Conservation (phyloP, 2,329 filamentous ascomycete species). For the Sclerotinia nivalis region DNA sequence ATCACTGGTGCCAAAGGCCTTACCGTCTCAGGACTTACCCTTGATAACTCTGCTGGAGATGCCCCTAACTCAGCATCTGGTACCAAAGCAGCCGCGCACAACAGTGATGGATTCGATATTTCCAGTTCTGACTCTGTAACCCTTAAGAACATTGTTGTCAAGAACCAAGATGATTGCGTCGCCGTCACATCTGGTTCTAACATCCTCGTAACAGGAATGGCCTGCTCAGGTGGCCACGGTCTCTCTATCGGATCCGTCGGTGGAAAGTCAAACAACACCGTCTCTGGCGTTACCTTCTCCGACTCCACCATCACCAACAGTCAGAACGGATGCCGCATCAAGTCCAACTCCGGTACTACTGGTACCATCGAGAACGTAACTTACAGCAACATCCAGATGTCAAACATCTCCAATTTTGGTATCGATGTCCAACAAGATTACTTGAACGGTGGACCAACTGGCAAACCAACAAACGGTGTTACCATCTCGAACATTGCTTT, state of each 20-base stretch:
- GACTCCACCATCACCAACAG: constrained; percentile 51
- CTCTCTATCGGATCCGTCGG: constrained; percentile 60
- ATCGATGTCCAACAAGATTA: constrained; percentile 61
- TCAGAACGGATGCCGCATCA: constrained; percentile 50
- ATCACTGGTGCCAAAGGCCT: constrained; percentile 48
- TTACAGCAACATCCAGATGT: constrained; percentile 54
- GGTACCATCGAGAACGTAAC: constrained; percentile 51
- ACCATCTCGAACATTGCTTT: constrained; percentile 53
- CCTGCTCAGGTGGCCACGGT: constrained; percentile 44
- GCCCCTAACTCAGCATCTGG: constrained; percentile 38
- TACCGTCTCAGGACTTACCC: constrained; percentile 51
- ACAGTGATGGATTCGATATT: constrained; percentile 58
- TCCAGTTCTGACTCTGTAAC: constrained; percentile 49
- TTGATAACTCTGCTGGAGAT: constrained; percentile 57
- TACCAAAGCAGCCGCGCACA: constrained; percentile 44
- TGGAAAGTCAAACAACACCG: constrained; percentile 54
- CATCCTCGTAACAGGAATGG: constrained; percentile 37
- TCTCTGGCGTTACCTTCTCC: constrained; percentile 53
- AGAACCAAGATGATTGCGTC: constrained; percentile 62
- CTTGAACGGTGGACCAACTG: constrained; percentile 35
- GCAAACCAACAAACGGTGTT: constrained; percentile 43
- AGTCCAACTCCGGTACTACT: constrained; percentile 42
- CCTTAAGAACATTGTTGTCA: constrained; percentile 52
- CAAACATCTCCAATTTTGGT: constrained; percentile 47
- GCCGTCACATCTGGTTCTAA: constrained; percentile 56